Conservation (phyloP, 2,329 filamentous ascomycete genomes). For the Westerdykella aurantiaca region DNA sequence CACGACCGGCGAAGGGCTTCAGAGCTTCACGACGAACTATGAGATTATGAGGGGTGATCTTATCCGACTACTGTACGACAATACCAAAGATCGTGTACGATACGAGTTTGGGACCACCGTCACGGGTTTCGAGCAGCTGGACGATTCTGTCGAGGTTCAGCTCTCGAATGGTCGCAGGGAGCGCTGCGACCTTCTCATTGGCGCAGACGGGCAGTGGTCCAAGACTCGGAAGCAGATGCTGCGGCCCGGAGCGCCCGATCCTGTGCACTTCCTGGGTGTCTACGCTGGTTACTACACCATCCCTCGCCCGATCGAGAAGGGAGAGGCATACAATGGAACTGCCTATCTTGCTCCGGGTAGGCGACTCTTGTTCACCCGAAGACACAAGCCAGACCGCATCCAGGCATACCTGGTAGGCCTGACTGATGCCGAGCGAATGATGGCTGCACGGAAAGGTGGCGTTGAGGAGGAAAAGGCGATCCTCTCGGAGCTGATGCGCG, state of each 20-base stretch:
- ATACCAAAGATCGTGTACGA: constrained; percentile 20
- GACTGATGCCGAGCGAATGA: constrained; percentile 18
- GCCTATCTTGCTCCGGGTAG: constrained; percentile 34
- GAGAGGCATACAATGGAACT: constrained; percentile 35
- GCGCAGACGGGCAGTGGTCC: constrained; percentile 52
- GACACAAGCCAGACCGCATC: constrained; percentile 33
- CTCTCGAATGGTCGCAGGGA: constrained; percentile 43
- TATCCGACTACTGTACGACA: constrained; percentile 44
- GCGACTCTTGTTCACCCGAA: constrained; percentile 40
- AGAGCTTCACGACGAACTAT: too few species aligned
- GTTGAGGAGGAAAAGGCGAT: constrained; percentile 36
- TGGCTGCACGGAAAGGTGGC: constrained; percentile 14
- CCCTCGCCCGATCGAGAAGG: constrained; percentile 26
- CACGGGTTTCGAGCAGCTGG: constrained; percentile 28
- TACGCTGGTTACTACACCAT: constrained; percentile 38
- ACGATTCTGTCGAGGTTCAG: constrained; percentile 32
- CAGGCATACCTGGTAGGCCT: constrained; percentile 38
- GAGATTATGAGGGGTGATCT: constrained; percentile 54
- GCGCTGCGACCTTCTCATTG: constrained; percentile 50
- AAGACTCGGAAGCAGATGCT: constrained; percentile 34
- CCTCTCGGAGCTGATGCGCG: constrained; percentile 37
- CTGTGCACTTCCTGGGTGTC: constrained; percentile 11
- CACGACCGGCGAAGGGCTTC: too few species aligned
- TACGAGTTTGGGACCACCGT: constrained; percentile 23
- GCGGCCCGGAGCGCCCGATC: constrained; percentile 11